Evolutionary conservation across 139 green algal species (phyloP).

Genomic region (Tetraselmis chui): DNA sequence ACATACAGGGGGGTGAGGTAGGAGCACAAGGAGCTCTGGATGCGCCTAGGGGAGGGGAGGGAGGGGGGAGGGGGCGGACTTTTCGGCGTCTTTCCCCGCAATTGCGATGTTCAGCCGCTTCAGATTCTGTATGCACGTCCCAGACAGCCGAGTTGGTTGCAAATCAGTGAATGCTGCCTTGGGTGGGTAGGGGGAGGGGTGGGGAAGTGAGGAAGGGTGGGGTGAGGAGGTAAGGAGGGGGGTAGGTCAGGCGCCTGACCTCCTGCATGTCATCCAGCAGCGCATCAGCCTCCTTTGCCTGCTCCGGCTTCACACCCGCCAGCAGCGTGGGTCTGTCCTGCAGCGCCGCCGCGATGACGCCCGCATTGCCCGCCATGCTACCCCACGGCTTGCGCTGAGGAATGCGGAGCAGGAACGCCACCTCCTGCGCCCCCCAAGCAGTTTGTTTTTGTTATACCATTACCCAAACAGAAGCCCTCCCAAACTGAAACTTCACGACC

Average conservation of each 20-base stretch:
- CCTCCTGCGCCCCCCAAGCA: constrained; percentile 43
- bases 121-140: background rate
- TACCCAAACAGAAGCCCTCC: no score
- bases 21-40: no score
- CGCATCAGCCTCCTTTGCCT: constrained; percentile 6
- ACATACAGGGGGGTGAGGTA: no score
- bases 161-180: no score
- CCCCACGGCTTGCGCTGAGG: constrained; percentile 75
- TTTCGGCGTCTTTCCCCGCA: background rate
- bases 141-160: no score
- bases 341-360: background rate
- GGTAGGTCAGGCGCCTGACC: background rate
- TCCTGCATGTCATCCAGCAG: constrained; percentile 20
- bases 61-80: background rate
- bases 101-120: background rate
- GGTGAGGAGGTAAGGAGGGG: background rate
- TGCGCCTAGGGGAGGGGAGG: background rate
- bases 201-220: background rate
- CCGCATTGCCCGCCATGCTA: constrained; percentile 41
- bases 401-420: constrained; percentile 74
- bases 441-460: no score
- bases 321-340: constrained; percentile 19
- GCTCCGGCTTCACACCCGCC: constrained; percentile 26
- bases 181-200: no score
- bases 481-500: no score